These are phyloP conservation scores for Diophrys sp. DNA, from an alignment of 73 alveolate species.

Conservation along the genomic window DNA sequence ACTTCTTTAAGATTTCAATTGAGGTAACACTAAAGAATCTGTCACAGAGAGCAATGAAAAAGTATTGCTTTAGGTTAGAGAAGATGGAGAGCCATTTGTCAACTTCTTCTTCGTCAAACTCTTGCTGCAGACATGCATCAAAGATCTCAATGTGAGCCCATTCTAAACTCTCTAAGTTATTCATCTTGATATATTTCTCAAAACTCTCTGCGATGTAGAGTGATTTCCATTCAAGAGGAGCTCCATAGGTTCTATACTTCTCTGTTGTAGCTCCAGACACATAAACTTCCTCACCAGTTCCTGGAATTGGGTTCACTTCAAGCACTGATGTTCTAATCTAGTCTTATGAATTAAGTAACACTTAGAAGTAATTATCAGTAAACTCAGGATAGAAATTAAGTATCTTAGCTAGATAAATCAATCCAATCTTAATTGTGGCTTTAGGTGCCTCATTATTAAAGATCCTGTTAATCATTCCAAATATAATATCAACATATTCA, in stretches of 20 bases:
- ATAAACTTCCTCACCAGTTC: slow-evolving; percentile 60
- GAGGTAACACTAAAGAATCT: slow-evolving; percentile 49
- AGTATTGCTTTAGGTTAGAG: slow-evolving; percentile 49
- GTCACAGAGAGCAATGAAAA: slow-evolving; percentile 55
- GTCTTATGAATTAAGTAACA: slow-evolving; percentile 64
- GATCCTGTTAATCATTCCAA: slow-evolving; percentile 41
- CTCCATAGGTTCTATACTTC: slow-evolving; percentile 70
- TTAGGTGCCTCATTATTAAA: slow-evolving; percentile 50
- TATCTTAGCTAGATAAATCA: slow-evolving; percentile 77
- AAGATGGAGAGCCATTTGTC: slow-evolving; percentile 62
- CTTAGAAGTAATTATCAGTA: slow-evolving; percentile 63
- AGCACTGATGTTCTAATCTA: slow-evolving; percentile 68
- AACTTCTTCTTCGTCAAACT: slow-evolving; percentile 49
- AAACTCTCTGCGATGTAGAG: slow-evolving; percentile 73
- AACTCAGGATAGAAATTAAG: slow-evolving; percentile 68
- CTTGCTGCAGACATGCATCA: slow-evolving; percentile 68
- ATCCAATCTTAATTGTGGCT: slow-evolving; percentile 68
- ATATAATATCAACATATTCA: slow-evolving; percentile 33
- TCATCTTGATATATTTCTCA: slow-evolving; percentile 60
- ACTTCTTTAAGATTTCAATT: slow-evolving; percentile 59
- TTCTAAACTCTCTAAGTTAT: slow-evolving; percentile 49
- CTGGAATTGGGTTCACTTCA: slow-evolving; percentile 55
- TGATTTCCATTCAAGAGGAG: slow-evolving; percentile 81
- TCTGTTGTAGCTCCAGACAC: slow-evolving; percentile 75
- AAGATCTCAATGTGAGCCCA: slow-evolving; percentile 76